A percentile compares a stretch with the other conserved stretches of the same genome.
phyloP scores from a whole-genome alignment of 2,329 filamentous ascomycete species.

The Cladosporium velox region DNA sequence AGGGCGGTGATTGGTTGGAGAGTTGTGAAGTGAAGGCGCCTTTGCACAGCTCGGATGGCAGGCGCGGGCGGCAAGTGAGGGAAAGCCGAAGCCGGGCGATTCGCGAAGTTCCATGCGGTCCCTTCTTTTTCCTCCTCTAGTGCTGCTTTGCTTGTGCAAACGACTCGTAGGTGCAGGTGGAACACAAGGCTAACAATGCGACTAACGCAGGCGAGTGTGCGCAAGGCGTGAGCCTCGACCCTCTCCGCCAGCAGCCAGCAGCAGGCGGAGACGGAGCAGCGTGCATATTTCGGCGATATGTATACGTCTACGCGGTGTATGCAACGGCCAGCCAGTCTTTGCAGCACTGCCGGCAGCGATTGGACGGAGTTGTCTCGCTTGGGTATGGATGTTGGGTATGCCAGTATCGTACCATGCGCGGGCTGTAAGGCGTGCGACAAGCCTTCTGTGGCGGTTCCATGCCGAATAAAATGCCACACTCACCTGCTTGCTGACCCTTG shows the following conservation, averaged over 20 bases:
- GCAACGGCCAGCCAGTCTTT: no score
- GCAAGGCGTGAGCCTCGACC: not conserved
- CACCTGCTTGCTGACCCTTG: not conserved
- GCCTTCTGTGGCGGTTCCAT: not conserved
- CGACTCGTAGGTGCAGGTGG: not conserved
- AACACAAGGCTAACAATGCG: not conserved
- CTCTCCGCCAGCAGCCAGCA: not conserved
- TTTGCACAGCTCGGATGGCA: not conserved
- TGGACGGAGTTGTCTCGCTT: not conserved
- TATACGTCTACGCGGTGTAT: not conserved
- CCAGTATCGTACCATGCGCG: not conserved
- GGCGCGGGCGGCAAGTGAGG: not conserved
- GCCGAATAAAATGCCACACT: not conserved
- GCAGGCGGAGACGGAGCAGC: not conserved
- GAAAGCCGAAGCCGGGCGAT: not conserved
- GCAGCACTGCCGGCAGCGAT: not conserved
- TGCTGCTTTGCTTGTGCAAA: not conserved
- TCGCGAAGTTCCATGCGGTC: not conserved
- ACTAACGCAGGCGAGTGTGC: not conserved
- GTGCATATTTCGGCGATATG: not conserved
- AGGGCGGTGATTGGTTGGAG: not conserved
- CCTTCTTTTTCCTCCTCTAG: not conserved
- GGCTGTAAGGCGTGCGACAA: slow-evolving; percentile 10
- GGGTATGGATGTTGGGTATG: not conserved
- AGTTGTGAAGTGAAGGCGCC: not conserved